phyloP scores from a whole-genome alignment of 1,284 basidiomycete genomes.

The Sporisorium sorghi region DNA sequence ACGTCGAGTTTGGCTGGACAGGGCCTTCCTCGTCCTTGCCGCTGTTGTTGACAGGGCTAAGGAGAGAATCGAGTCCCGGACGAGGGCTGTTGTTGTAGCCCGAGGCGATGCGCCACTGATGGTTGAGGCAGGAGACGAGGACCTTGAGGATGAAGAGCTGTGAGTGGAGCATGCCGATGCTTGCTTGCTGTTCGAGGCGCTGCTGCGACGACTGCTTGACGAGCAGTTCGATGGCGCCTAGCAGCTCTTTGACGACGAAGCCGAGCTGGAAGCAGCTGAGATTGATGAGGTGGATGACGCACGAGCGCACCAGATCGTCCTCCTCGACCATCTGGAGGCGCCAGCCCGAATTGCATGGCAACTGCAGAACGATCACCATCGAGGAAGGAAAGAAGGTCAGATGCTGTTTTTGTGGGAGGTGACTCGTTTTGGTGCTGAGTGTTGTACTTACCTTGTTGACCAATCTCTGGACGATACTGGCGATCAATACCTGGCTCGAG shows the following conservation, averaged over 20 bases:
- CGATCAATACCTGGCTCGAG: constrained; percentile 57
- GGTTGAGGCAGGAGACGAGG: constrained; percentile 79
- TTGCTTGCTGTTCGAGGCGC: constrained; percentile 64
- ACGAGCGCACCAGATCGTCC: constrained; percentile 57
- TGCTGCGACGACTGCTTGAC: constrained; percentile 50
- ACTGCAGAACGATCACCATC: constrained; percentile 10
- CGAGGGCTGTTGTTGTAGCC: constrained; percentile 31
- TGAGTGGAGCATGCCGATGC: constrained; percentile 78
- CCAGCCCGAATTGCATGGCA: constrained; percentile 61
- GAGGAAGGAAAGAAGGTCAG: background rate
- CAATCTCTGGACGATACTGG: constrained; percentile 60
- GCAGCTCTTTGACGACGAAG: constrained; percentile 57
- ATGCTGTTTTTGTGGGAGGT: background rate
- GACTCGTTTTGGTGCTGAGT: background rate
- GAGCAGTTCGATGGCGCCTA: constrained; percentile 56
- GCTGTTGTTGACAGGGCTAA: background rate
- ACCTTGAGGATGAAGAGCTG: constrained; percentile 90
- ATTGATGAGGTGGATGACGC: constrained; percentile 61
- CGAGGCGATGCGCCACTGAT: constrained; percentile 75
- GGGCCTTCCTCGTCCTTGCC: constrained; percentile 32
- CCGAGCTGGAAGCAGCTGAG: constrained; percentile 57
- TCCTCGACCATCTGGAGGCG: constrained; percentile 56
- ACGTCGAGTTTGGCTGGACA: constrained; percentile 44
- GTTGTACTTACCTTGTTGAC: constrained; percentile 45
- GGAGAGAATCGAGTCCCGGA: constrained; percentile 16